Base-by-base conservation (phyloP, 495 filamentous ascomycete species). In the Aspergillus funiculosus region DNA sequence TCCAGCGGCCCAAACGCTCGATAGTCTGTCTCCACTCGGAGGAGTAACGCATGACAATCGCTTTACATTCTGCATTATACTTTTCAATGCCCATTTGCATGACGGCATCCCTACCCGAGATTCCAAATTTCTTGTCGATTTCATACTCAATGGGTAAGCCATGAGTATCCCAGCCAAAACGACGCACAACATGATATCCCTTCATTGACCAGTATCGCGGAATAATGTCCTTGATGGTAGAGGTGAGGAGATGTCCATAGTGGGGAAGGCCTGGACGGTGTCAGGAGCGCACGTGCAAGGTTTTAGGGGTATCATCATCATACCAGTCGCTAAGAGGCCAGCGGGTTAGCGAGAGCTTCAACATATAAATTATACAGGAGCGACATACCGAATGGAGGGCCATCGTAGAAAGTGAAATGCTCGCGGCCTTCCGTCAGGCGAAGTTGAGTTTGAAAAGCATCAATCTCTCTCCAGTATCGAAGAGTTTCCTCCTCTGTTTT, bases 161-260 rank as follows among this genome's bases (percentile, higher is more conserved):
- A 62, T 98, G 92, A 13, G 92, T 96, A 61, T 98, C 92, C 92
- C 81, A 85, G 29, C 81, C 81, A 54, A 85, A 85, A 28, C 81
- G 67, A 38, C 76, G 67, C 55, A 76, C 75, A 19, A 97, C 91
- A 70, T 91, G 82, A 57, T 82, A 81, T 9, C 92, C 92, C 64
- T 94, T 94, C 89, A 95, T 95, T 25, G 89, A 89, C 92, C 92
- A 97, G 61, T 95, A 97, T 52, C 90, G 71, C 1, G 91, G 90
- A 53, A 97, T 92, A 48, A 96, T 89, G 63, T 97, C 92, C 61
- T 98, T 97, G 67, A 96, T 95, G 13, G 92, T 96, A 17, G 90
- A 95, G 14, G 91, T 86, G 46, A 98, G 80, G 29, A 98, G 72
- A 68, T 97, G 92, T 56, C 90, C 94, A 65, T 97, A 98, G 67